Percentiles rank a stretch among this genome's conserved stretches.
Evolutionary conservation across 768 basidiomycete genomes (phyloP).

Genomic region (Russula olivacea): DNA sequence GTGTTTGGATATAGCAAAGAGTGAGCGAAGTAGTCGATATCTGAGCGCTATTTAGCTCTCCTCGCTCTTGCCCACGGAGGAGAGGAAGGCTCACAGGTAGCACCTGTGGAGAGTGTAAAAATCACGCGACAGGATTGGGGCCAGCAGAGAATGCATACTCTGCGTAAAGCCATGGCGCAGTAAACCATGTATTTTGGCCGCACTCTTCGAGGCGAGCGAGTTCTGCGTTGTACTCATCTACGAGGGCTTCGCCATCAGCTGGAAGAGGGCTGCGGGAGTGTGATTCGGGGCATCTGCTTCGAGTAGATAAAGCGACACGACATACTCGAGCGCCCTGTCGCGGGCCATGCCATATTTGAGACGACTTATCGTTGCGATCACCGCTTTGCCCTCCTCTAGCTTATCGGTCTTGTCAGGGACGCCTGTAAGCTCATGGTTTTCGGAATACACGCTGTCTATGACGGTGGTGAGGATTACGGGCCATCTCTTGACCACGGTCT

Average conservation of each 20-base stretch:
- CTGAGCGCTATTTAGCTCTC: conserved; percentile 35
- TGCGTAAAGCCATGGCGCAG: conserved; percentile 91
- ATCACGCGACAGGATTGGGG: background rate
- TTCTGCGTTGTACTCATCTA: conserved; percentile 72
- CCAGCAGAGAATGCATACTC: conserved; percentile 52
- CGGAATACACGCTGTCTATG: conserved; percentile 67
- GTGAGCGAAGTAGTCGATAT: conserved; percentile 76
- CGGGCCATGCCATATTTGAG: conserved; percentile 88
- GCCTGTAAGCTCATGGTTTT: conserved; percentile 57
- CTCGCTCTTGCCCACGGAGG: background rate
- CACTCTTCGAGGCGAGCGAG: conserved; percentile 45
- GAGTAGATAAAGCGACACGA: background rate
- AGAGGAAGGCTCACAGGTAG: conserved; percentile 46
- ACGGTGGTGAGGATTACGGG: conserved; percentile 77
- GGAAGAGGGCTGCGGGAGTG: conserved; percentile 51
- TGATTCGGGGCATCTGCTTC: conserved; percentile 8
- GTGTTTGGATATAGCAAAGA: conserved; percentile 56
- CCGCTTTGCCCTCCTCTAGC: conserved; percentile 67
- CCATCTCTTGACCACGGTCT: conserved; percentile 75
- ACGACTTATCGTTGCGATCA: conserved; percentile 68
- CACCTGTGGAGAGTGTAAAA: conserved; percentile 42
- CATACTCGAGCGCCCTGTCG: conserved; percentile 64
- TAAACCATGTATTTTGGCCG: conserved; percentile 75
- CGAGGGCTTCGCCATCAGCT: conserved; percentile 68
- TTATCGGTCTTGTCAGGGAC: conserved; percentile 34